These are phyloP conservation scores for Neofusicoccum kwambonambiense DNA, from an alignment of 2,329 filamentous ascomycete species.

Conservation along the genomic window DNA sequence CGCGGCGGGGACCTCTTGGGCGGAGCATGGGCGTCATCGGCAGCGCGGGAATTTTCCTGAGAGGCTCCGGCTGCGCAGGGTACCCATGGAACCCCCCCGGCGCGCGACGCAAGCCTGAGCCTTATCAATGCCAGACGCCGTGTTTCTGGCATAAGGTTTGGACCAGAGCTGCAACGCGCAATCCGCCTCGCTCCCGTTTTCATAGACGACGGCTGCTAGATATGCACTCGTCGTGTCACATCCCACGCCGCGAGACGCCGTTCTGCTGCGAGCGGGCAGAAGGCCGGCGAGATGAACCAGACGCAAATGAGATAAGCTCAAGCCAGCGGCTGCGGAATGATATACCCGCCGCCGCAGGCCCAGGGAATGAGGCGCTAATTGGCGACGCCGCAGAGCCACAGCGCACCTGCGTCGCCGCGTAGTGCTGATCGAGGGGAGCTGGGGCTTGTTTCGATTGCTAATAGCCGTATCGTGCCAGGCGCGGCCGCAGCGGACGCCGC, in stretches of 20 bases:
- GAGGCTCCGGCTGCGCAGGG: background rate
- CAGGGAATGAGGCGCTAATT: background rate
- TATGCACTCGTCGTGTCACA: background rate
- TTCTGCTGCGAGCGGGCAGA: background rate
- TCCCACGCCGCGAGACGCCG: background rate
- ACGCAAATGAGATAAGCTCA: conserved; percentile 9
- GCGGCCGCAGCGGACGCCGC: background rate
- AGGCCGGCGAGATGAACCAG: background rate
- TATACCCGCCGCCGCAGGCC: conserved; percentile 7
- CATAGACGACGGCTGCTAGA: background rate
- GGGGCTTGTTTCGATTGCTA: conserved; percentile 10
- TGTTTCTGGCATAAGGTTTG: background rate
- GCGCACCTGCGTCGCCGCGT: background rate
- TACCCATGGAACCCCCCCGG: background rate
- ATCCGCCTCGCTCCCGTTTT: background rate
- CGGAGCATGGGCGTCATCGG: background rate
- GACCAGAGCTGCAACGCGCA: background rate
- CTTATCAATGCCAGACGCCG: background rate
- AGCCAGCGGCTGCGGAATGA: conserved; percentile 7
- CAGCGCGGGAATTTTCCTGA: conserved; percentile 4
- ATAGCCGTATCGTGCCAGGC: background rate
- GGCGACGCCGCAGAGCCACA: conserved; percentile 8
- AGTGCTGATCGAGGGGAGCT: background rate
- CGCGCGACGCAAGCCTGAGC: background rate
- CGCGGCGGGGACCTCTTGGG: background rate